Conservation (phyloP, 106 monocot genomes). For the Platanthera guangdongensis region DNA sequence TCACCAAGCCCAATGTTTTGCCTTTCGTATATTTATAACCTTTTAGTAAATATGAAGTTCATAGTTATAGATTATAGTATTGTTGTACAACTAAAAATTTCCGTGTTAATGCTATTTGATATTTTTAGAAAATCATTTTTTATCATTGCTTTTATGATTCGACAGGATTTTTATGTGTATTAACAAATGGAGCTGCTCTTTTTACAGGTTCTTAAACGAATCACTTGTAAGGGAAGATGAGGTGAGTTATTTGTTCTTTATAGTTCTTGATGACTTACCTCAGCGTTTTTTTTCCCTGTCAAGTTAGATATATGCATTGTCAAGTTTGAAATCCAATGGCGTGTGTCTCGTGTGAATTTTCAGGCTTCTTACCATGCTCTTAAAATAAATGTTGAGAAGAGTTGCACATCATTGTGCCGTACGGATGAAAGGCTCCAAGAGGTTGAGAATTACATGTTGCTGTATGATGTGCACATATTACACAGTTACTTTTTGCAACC, state of each 20-base stretch:
- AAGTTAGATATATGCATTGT: neutral
- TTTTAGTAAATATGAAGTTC: too few relatives aligned
- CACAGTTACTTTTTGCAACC: slow-evolving; percentile 7
- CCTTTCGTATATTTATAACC: too few relatives aligned
- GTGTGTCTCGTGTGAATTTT: neutral
- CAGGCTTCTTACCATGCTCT: slow-evolving; percentile 46
- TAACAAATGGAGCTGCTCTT: neutral
- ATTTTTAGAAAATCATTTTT: neutral
- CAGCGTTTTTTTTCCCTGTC: neutral
- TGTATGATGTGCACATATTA: slow-evolving; percentile 24
- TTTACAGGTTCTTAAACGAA: neutral
- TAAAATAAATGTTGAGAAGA: slow-evolving; percentile 30
- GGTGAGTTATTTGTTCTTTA: slow-evolving; percentile 4
- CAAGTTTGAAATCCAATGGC: neutral
- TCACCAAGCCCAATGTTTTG: too few relatives aligned
- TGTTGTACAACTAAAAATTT: neutral
- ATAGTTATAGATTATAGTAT: neutral
- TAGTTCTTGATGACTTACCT: neutral
- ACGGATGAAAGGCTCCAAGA: slow-evolving; percentile 25
- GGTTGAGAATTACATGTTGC: slow-evolving; percentile 30
- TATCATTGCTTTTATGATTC: neutral
- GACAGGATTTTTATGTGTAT: neutral
- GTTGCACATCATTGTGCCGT: slow-evolving; percentile 16
- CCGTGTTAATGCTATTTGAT: neutral
- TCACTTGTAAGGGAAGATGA: slow-evolving; percentile 1